Base-by-base conservation (phyloP, 129 eudicot genomes). In the Chrysanthemum lavandulifolium region DNA sequence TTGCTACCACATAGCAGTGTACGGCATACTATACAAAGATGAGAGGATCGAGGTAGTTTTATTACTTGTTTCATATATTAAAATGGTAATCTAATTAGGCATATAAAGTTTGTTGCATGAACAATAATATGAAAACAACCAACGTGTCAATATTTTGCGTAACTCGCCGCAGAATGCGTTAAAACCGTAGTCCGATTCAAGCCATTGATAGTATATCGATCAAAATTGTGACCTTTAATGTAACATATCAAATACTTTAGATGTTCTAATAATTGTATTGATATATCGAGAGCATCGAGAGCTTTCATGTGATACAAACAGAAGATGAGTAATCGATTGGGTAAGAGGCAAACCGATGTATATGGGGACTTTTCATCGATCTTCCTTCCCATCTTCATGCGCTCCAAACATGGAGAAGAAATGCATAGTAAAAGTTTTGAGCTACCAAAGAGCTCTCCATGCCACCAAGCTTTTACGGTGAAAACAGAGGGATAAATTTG, bases 351-450 rank as follows among this genome's bases (percentile, higher is more conserved):
- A 33, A 84, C 96, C n/a, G 89, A 89, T 60, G 82, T 73, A 72
- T 77, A 82, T 49, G 97, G 97, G 62, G 93, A 27, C 89, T 92
- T 82, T 27, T 75, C 49, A 67, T 92, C 4, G 97, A 92, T 72
- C 88, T 92, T 71, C 96, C 96, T 71, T 92, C 97, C n/a, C 84
- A 82, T 60, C 97, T 92, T 78, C 97, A 92, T 67, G 96, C 94
- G 67, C 89, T 61, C 93, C 84, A 55, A 74, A 89, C 68, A 74
- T 92, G 73, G 96, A 92, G 75, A 92, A 83, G 40, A 71, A 65
- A 68, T 92, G 97, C 77, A 40, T 52, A 6, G 82, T 85, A 47
- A 81, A 51, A 68, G 77, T 86, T 18, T 79, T 83, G 51, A 65
- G 47, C 65, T 89, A 47, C 97, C 97, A 40, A 81, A 55, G 36